Conservation (phyloP, 106 monocot species). For the Dactylorhiza incarnata region DNA sequence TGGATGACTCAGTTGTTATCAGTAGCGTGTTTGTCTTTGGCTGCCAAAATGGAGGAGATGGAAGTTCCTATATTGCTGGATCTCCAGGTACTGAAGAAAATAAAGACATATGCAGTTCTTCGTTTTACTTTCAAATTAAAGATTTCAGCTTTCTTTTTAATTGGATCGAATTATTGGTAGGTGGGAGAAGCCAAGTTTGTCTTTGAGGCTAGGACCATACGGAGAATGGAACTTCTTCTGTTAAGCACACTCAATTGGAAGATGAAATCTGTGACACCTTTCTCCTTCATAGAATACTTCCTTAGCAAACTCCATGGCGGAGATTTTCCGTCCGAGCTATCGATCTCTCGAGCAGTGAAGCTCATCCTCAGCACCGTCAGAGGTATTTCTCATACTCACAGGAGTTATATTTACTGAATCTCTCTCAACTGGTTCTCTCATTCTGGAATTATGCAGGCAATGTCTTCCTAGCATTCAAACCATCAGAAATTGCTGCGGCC, state of each 20-base stretch:
- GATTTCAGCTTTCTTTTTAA: not conserved
- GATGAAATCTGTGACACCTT: constrained; percentile 66
- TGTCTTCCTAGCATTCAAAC: constrained; percentile 56
- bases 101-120: not conserved
- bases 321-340: constrained; percentile 4
- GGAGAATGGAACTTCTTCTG: constrained; percentile 70
- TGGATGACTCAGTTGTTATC: constrained; percentile 78
- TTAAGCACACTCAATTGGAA: constrained; percentile 59
- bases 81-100: constrained; percentile 51
- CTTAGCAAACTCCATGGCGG: constrained; percentile 28
- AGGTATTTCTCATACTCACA: constrained; percentile 24
- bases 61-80: constrained; percentile 56
- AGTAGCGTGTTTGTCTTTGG: constrained; percentile 73
- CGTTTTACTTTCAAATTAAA: not conserved
- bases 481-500: constrained; percentile 71
- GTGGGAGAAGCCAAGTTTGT: constrained; percentile 35
- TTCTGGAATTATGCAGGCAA: constrained; percentile 38
- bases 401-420: not conserved
- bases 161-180: constrained; percentile 10
- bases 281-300: constrained; percentile 56
- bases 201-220: constrained; percentile 55
- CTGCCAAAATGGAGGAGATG: constrained; percentile 77
- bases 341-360: constrained; percentile 24
- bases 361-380: constrained; percentile 34
- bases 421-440: not conserved